Evolutionary conservation across 2,329 filamentous ascomycete genomes (phyloP), one percentile per base, ranked within the genome.

Genomic region (Pseudogymnoascus verrucosus): DNA sequence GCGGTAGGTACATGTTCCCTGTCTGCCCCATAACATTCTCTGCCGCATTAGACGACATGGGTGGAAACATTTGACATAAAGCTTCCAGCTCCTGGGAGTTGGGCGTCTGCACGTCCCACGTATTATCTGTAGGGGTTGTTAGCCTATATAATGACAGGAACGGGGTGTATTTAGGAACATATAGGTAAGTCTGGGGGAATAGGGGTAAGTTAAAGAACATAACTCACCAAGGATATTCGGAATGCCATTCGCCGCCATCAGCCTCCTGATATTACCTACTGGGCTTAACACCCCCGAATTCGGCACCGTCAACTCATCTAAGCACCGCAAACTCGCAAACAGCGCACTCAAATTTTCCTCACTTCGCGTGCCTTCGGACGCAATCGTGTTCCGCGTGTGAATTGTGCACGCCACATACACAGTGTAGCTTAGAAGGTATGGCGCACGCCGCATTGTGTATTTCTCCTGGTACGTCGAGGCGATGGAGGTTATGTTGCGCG

Each of bases 401-500:
- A 78, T 77, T 0, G 76, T 77, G 64, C 74, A 76, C 2, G 76
- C 73, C 12, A 77, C 75, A 68, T 79, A 79, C 1, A 77, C 70
- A 8, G 76, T 75, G 61, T 79, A 79, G 21, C 74, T 76, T 4
- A 78, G 70, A 4, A 79, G 64, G 67, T 78, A 79, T 1, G 76
- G 76, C 0, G 76, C 76, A 1, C 74, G 72, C 1, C 75, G 72
- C 0, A 79, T 70, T 0, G 74, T 76, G 42, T 79, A 78, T 0
- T 73, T 72, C 1, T 72, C 70, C 44, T 75, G 73, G 61, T 79
- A 80, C 10, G 67, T 67, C 19, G 69, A 61, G 6, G 73, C 71
- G 5, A 77, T 69, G 62, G 74, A 72, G 16, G 76, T 73, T 60
- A 77, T 76, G 60, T 72, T 71, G 39, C 70, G 71, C 5, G 76